Conservation (phyloP, 805 yeast genomes). For the Phaffomyces opuntiae region DNA sequence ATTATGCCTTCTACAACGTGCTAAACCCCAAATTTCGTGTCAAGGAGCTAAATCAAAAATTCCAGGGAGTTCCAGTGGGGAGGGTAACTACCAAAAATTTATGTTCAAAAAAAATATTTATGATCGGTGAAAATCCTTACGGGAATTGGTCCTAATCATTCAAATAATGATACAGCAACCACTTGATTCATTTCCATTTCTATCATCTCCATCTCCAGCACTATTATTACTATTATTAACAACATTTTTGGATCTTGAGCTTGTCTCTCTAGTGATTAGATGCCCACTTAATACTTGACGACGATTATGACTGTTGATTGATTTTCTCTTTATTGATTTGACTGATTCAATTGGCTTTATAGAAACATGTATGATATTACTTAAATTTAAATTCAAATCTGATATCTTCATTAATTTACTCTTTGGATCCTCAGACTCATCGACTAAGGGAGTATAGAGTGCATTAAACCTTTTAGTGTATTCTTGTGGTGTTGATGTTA, state of each 20-base stretch:
- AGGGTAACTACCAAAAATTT: too few relatives aligned
- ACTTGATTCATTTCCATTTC: background rate
- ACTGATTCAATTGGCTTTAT: constrained; percentile 21
- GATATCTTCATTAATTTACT: background rate
- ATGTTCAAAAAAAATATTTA: too few relatives aligned
- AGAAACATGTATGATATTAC: constrained; percentile 25
- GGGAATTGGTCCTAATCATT: too few relatives aligned
- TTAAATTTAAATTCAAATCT: constrained; percentile 15
- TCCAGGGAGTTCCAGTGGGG: too few relatives aligned
- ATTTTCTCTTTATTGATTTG: background rate
- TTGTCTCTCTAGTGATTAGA: too few relatives aligned
- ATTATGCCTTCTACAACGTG: too few relatives aligned
- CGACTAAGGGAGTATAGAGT: background rate
- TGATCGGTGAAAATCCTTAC: too few relatives aligned
- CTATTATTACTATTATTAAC: background rate
- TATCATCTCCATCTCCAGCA: background rate
- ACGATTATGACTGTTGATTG: background rate
- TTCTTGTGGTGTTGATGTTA: too few relatives aligned
- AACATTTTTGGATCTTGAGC: background rate
- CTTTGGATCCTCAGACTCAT: background rate
- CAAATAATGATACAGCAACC: constrained; percentile 11
- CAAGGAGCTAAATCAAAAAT: too few relatives aligned
- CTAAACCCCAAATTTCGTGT: too few relatives aligned
- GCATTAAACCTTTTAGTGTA: background rate
- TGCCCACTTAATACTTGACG: background rate